Evolutionary conservation across 2,329 filamentous ascomycete genomes (phyloP).

Genomic region (Venturia aucupariae): DNA sequence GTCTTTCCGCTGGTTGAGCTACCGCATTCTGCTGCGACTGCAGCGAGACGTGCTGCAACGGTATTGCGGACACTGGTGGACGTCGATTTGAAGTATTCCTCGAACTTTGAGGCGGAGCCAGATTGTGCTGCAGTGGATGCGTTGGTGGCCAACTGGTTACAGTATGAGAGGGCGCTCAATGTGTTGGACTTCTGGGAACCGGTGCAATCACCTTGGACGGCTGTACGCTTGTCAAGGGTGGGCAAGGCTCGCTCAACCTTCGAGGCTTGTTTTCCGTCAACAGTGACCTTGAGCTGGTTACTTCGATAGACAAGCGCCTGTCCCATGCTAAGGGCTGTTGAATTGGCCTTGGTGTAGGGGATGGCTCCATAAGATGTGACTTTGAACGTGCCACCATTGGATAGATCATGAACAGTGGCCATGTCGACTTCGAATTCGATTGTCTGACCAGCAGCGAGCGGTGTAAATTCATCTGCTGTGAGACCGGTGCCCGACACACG

Average conservation of each 20-base stretch:
- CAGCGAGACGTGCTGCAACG: constrained; percentile 44
- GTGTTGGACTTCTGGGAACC: constrained; percentile 38
- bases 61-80: constrained; percentile 35
- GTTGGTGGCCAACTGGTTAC: constrained; percentile 42
- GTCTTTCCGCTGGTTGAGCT: constrained; percentile 39
- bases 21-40: constrained; percentile 47
- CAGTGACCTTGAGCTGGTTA: constrained; percentile 47
- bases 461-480: constrained; percentile 41
- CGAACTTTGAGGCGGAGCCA: constrained; percentile 40
- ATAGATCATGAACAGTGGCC: constrained; percentile 46
- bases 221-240: constrained; percentile 14
- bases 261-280: constrained; percentile 49
- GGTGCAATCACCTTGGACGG: constrained; percentile 39
- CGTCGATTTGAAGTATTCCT: constrained; percentile 57
- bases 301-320: constrained; percentile 48
- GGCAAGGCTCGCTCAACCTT: constrained; percentile 40
- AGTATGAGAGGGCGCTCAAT: constrained; percentile 44
- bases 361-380: constrained; percentile 49
- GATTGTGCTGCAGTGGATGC: constrained; percentile 45
- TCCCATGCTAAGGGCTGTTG: constrained; percentile 35
- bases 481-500: constrained; percentile 39
- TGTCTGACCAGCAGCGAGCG: constrained; percentile 38
- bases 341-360: constrained; percentile 44
- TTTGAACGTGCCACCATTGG: constrained; percentile 44
- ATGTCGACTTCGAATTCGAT: constrained; percentile 47